Evolutionary conservation across 2,329 filamentous ascomycete species (phyloP).

Genomic region (Tolypocladium capitatum): DNA sequence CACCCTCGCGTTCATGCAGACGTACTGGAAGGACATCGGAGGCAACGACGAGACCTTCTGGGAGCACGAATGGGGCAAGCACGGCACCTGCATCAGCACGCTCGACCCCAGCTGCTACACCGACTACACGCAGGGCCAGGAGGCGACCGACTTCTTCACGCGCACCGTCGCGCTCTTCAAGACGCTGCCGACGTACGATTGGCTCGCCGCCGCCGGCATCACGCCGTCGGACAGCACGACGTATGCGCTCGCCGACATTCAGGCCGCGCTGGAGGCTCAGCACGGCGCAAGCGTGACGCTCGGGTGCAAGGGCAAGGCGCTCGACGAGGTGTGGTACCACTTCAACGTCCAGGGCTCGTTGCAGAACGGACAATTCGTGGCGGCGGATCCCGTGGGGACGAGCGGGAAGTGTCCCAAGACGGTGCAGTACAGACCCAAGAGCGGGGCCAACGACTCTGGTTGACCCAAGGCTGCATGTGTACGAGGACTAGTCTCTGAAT

Average conservation of each 20-base stretch:
- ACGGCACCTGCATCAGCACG: conserved; percentile 59
- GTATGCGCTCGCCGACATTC: conserved; percentile 45
- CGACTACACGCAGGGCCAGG: conserved; percentile 44
- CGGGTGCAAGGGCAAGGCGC: conserved; percentile 33
- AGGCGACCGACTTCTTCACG: conserved; percentile 57
- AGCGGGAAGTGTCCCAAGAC: conserved; percentile 50
- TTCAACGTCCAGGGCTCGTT: conserved; percentile 47
- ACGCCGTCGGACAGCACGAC: conserved; percentile 37
- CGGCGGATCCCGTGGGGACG: conserved; percentile 39
- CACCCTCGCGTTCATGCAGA: conserved; percentile 52
- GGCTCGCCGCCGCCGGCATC: conserved; percentile 48
- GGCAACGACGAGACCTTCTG: conserved; percentile 54
- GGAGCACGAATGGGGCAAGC: conserved; percentile 65
- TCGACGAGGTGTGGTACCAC: conserved; percentile 49
- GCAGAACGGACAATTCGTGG: conserved; percentile 45
- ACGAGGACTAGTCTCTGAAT: too few relatives aligned
- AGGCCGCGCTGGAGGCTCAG: conserved; percentile 38
- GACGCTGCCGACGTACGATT: conserved; percentile 50
- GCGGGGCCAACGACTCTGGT: neutral
- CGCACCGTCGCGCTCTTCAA: conserved; percentile 53
- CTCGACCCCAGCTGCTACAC: conserved; percentile 54
- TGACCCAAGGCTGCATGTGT: too few relatives aligned
- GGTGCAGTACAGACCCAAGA: conserved; percentile 42
- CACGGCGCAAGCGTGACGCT: conserved; percentile 44
- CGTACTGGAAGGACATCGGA: conserved; percentile 57